Base-by-base conservation (phyloP, 257 asterid genomes). In the Nemophila menziesii region DNA sequence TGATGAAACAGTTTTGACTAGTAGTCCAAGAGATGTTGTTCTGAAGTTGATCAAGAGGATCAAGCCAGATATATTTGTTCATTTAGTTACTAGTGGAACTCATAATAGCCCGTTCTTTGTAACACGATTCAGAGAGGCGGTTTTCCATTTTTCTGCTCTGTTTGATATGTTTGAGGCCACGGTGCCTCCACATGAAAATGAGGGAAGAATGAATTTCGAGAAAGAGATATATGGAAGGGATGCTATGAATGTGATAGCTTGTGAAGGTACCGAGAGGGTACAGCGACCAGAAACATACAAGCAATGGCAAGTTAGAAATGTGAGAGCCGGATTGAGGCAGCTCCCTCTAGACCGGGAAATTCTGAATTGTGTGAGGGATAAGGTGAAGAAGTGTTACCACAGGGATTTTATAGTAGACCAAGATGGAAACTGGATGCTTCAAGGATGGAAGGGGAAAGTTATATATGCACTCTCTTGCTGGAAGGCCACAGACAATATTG, bases 161-260 rank as follows among this genome's bases (percentile, higher is more conserved):
- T 73, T 73, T 20, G 82, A 77, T 20, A 73, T 73, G 79, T 10
- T 73, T 52, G 86, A 77, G 44, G 71, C 61, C 15, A 73, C 69
- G 3, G 50, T 73, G 0, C n/a, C n/a, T n/a, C 77, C 71, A 4
- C 26, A 55, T 29, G 83, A 74, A 43, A 79, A 73, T 26, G 41
- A 58, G 19, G 71, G 71, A 1, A 38, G 78, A 49, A 8, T 55
- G 52, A 16, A 62, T 44, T 60, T 52, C 13, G 80, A 74, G 67
- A 51, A 65, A 60, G 77, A 78, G 49, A 57, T 74, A 2, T 60
- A 56, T 4, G 77, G 79, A 0, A 55, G 73, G 56, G 82, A 70
- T 3, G 72, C 61, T n/a, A 64, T 73, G 79, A 77, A 77, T 12
- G 66, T 70, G 19, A 41, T 77, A 1, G 87, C 82, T 10, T 70